A percentile compares a stretch with the other conserved stretches of the same genome.
phyloP scores from a whole-genome alignment of 2,329 filamentous ascomycete genomes.

The Teratosphaeria epicoccoides region DNA sequence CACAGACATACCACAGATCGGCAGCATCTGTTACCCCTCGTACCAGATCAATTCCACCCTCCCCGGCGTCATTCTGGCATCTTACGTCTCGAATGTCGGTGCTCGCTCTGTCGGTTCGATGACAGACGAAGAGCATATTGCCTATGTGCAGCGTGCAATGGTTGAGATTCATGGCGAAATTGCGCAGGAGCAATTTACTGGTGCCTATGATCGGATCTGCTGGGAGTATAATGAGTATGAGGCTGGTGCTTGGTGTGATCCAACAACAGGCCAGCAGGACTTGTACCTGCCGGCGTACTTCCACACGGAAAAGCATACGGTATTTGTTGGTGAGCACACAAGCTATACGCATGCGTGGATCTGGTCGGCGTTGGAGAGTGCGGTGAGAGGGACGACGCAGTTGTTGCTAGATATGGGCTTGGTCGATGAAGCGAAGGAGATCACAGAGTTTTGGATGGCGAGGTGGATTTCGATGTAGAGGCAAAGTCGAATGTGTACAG shows the following conservation, averaged over 20 bases:
- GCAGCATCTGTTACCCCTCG: conserved; percentile 54
- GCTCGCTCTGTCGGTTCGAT: conserved; percentile 39
- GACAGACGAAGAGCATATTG: conserved; percentile 51
- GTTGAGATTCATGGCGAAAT: conserved; percentile 54
- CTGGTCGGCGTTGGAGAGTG: conserved; percentile 55
- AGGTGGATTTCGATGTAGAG: conserved; percentile 50
- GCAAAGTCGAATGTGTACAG: no score
- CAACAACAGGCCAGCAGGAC: conserved; percentile 53
- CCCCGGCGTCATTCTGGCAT: conserved; percentile 51
- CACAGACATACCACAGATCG: conserved; percentile 51
- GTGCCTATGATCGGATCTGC: conserved; percentile 53
- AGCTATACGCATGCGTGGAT: conserved; percentile 65
- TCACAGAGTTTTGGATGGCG: conserved; percentile 58
- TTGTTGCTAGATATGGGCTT: conserved; percentile 53
- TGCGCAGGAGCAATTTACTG: conserved; percentile 52
- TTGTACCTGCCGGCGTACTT: conserved; percentile 64
- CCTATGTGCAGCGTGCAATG: conserved; percentile 54
- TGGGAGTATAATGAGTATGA: conserved; percentile 54
- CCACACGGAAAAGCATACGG: conserved; percentile 56
- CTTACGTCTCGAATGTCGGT: conserved; percentile 42
- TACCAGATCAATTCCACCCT: conserved; percentile 56
- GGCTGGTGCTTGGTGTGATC: conserved; percentile 49
- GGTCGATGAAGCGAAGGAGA: conserved; percentile 58
- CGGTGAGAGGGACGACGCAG: conserved; percentile 54
- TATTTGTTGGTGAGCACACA: conserved; percentile 55